Percentiles rank a stretch among this genome's conserved stretches.
phyloP scores from a whole-genome alignment of 805 yeast genomes.

The Danielia oregonensis region DNA sequence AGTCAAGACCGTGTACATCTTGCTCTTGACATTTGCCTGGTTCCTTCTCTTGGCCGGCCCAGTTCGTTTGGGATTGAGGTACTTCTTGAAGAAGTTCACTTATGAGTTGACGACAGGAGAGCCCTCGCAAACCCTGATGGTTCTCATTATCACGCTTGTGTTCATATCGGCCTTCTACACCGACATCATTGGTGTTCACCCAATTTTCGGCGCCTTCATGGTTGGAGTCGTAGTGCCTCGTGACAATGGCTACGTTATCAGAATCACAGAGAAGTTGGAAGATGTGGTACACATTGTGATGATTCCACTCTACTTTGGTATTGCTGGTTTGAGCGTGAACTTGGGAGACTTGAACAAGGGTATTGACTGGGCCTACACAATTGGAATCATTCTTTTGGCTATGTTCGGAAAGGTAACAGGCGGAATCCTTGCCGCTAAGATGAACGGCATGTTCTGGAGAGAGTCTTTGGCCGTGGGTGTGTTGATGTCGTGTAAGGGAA shows the following conservation, averaged over 20 bases:
- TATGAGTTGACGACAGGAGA: slow-evolving; percentile 56
- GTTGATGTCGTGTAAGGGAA: slow-evolving; percentile 85
- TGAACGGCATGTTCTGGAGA: slow-evolving; percentile 64
- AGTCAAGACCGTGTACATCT: slow-evolving; percentile 64
- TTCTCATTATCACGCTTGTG: slow-evolving; percentile 52
- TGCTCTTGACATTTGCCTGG: slow-evolving; percentile 68
- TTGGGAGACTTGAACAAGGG: slow-evolving; percentile 62
- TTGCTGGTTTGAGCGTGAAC: slow-evolving; percentile 72
- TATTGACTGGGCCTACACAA: slow-evolving; percentile 72
- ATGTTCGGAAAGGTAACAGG: slow-evolving; percentile 65
- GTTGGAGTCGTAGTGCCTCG: slow-evolving; percentile 74
- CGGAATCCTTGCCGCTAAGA: slow-evolving; percentile 60
- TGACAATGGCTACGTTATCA: slow-evolving; percentile 68
- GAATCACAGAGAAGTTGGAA: slow-evolving; percentile 70
- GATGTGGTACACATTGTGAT: slow-evolving; percentile 69
- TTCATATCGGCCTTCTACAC: slow-evolving; percentile 73
- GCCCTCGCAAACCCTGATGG: slow-evolving; percentile 60
- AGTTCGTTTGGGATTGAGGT: slow-evolving; percentile 46
- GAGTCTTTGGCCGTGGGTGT: slow-evolving; percentile 76
- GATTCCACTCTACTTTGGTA: slow-evolving; percentile 75
- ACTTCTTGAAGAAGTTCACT: slow-evolving; percentile 41
- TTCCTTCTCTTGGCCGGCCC: slow-evolving; percentile 57
- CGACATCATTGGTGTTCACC: slow-evolving; percentile 81
- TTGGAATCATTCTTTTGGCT: slow-evolving; percentile 66
- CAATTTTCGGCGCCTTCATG: slow-evolving; percentile 82